These are phyloP conservation scores for Ganoderma resinaceum DNA, from an alignment of 1,284 basidiomycete genomes.

Conservation along the genomic window DNA sequence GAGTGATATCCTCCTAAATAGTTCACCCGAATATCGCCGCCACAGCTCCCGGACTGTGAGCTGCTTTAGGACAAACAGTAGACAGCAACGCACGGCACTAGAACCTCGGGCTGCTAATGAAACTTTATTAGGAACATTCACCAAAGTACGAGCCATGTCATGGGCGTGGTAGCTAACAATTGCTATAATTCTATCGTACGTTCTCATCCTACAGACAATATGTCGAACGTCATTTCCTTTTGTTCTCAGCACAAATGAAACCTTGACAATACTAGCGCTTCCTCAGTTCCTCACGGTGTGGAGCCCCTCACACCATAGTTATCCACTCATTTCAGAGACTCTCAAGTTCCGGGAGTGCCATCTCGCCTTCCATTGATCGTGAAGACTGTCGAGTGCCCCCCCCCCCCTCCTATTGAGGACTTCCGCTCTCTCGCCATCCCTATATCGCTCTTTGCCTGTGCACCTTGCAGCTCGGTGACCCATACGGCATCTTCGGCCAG, in stretches of 20 bases:
- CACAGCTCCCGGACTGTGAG: neutral
- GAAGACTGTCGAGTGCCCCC: neutral
- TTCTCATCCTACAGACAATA: constrained; percentile 13
- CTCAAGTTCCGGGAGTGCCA: neutral
- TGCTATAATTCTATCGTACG: neutral
- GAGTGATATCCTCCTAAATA: neutral
- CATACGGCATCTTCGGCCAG: neutral
- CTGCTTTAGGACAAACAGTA: neutral
- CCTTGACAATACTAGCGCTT: constrained; percentile 19
- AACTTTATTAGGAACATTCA: neutral
- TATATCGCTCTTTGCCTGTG: neutral
- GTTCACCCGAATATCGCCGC: neutral
- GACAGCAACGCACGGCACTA: constrained; percentile 5
- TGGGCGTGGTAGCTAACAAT: neutral
- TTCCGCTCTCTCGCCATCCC: neutral
- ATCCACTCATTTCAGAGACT: constrained; percentile 13
- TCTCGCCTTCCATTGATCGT: neutral
- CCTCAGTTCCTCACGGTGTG: constrained; percentile 19
- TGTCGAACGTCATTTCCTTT: constrained; percentile 20
- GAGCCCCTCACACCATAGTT: constrained; percentile 26
- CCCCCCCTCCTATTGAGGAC: neutral
- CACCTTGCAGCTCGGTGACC: neutral
- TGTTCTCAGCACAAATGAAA: constrained; percentile 28
- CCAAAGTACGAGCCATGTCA: neutral
- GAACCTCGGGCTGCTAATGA: constrained; percentile 7